These are phyloP conservation scores for Anisodus tanguticus DNA, from an alignment of 257 asterid genomes.

Conservation along the genomic window DNA sequence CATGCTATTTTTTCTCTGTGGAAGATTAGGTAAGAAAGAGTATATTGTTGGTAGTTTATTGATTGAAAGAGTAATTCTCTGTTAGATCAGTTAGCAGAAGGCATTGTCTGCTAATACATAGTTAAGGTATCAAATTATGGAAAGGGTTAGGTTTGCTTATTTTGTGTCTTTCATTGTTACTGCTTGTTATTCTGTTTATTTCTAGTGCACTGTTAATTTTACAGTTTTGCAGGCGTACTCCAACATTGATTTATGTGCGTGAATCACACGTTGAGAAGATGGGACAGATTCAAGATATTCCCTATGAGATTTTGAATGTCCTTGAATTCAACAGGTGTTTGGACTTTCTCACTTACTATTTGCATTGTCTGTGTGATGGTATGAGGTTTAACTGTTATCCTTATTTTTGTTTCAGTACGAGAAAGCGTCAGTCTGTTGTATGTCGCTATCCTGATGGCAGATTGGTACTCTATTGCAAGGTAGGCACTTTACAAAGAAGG, in stretches of 20 bases:
- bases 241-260: constrained; percentile 92
- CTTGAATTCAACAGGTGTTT: constrained; percentile 97
- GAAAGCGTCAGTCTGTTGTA: constrained; percentile 99
- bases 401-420: constrained; percentile 65
- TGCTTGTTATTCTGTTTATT: constrained; percentile 8
- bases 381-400: constrained; percentile 30
- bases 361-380: constrained; percentile 24
- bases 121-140: background rate
- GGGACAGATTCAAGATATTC: constrained; percentile 90
- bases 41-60: constrained; percentile 12
- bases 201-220: background rate
- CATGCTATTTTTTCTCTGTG: constrained; percentile 5
- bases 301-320: constrained; percentile 95
- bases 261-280: constrained; percentile 93
- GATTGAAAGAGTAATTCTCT: constrained; percentile 10
- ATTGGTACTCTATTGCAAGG: constrained; percentile 99
- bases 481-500: constrained; percentile 36
- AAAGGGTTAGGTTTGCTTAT: constrained; percentile 11
- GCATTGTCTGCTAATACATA: constrained; percentile 9
- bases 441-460: constrained; percentile 98
- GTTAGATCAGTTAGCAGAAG: constrained; percentile 11
- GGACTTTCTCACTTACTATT: constrained; percentile 27
- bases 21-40: background rate
- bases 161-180: constrained; percentile 12
- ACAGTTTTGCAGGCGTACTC: constrained; percentile 74